A percentile compares a stretch with the other conserved stretches of the same genome.
Evolutionary conservation across 805 yeast species (phyloP).

Genomic region (Barnettozyma vustinii): DNA sequence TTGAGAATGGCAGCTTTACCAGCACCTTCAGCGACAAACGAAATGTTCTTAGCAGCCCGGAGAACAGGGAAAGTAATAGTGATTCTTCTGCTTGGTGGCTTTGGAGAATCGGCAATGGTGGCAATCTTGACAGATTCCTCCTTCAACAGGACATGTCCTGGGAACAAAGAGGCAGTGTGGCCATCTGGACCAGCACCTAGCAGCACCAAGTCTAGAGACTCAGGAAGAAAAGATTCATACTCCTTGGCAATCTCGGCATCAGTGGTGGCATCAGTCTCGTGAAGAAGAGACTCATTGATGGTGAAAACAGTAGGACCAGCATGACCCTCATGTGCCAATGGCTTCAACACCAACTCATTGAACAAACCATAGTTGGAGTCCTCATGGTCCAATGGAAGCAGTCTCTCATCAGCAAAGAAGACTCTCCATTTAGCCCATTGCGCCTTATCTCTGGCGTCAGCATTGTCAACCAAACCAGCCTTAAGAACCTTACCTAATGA

Average conservation of each 20-base stretch:
- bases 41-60: slow-evolving; percentile 40
- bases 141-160: slow-evolving; percentile 64
- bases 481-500: slow-evolving; percentile 69
- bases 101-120: slow-evolving; percentile 76
- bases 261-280: slow-evolving; percentile 46
- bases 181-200: slow-evolving; percentile 97
- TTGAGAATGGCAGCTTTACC: slow-evolving; percentile 71
- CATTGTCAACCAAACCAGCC: slow-evolving; percentile 59
- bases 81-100: slow-evolving; percentile 90
- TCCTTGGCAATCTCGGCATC: slow-evolving; percentile 51
- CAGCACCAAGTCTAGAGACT: slow-evolving; percentile 54
- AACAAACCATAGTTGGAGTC: slow-evolving; percentile 87
- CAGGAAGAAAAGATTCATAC: slow-evolving; percentile 57
- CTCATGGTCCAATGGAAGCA: slow-evolving; percentile 74
- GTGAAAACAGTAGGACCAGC: slow-evolving; percentile 56
- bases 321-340: slow-evolving; percentile 31
- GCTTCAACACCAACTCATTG: slow-evolving; percentile 42
- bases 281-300: slow-evolving; percentile 57
- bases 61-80: slow-evolving; percentile 81
- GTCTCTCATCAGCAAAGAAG: slow-evolving; percentile 85
- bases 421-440: slow-evolving; percentile 76
- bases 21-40: slow-evolving; percentile 87
- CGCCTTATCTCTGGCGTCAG: slow-evolving; percentile 36
- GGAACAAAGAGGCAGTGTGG: slow-evolving; percentile 90
- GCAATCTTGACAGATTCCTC: slow-evolving; percentile 53